phyloP scores from a whole-genome alignment of 495 filamentous ascomycete species.

The Tuber microsphaerosporum region DNA sequence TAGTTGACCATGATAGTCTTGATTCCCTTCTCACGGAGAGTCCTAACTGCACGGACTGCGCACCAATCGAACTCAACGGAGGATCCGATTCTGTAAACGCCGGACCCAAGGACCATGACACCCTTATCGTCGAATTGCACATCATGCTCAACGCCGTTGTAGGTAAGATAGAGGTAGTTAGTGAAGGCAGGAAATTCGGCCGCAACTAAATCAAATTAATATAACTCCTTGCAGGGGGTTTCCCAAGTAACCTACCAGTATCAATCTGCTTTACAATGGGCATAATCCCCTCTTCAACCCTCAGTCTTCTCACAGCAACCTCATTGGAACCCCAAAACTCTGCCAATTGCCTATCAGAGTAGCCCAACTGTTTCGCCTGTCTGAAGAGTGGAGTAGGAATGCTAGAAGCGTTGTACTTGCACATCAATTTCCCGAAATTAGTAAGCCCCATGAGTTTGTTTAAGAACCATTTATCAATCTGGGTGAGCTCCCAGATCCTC shows the following conservation, averaged over 20 bases:
- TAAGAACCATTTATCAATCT: constrained; percentile 98
- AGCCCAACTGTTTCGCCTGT: constrained; percentile 85
- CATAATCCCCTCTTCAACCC: constrained; percentile 74
- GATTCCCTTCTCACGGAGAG: constrained; percentile 74
- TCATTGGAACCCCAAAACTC: constrained; percentile 92
- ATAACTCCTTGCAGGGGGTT: not conserved
- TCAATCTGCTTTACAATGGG: constrained; percentile 97
- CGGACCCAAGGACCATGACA: constrained; percentile 92
- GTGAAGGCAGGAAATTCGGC: constrained; percentile 93
- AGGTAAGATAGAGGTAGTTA: constrained; percentile 95
- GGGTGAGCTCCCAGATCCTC: constrained; percentile 95
- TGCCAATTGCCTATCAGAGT: constrained; percentile 86
- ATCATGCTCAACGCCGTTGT: constrained; percentile 85
- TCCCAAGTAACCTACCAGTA: constrained; percentile 47
- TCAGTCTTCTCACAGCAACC: constrained; percentile 70
- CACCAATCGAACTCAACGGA: constrained; percentile 99
- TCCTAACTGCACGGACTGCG: constrained; percentile 91
- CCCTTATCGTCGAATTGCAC: constrained; percentile 78
- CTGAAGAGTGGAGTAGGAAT: constrained; percentile 60
- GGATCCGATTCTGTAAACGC: constrained; percentile 94
- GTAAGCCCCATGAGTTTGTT: constrained; percentile 80
- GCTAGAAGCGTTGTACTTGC: constrained; percentile 59
- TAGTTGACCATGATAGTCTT: constrained; percentile 99
- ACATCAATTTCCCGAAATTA: constrained; percentile 76
- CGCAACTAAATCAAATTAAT: constrained; percentile 53